Base-by-base conservation (phyloP, 2,329 filamentous ascomycete species). In the Pseudogymnoascus sp. region DNA sequence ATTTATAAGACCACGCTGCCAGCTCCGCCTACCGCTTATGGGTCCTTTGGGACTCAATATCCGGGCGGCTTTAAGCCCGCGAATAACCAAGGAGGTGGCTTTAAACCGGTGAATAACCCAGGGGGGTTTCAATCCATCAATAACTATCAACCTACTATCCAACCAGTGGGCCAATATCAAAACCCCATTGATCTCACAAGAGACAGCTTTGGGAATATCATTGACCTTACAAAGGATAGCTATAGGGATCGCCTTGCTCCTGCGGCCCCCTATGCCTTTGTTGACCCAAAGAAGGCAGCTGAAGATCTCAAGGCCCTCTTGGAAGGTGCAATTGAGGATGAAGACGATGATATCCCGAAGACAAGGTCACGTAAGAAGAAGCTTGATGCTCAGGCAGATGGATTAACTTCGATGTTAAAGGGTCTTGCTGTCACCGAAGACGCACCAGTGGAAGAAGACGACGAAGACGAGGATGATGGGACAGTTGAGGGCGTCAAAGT, bases 401-500 rank as follows among this genome's bases (percentile, higher is more conserved):
- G 67, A 4, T 64, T 72, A 16, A 59, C 73, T 63, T 65, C 72
- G 65, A 68, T 74, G 61, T 61, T 79, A 5, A 74, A 76, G 12
- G 75, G 73, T 4, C 71, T 74, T 0, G 72, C 77, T 10, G 76
- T 82, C 12, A 82, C 84, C 53, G 81, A 82, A 1, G 77, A 75
- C 0, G 74, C 77, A 56, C 73, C 76, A 66, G 69, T 59, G 68
- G 77, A 81, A 6, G 78, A 77, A 2, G 77, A 60, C 6, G 75
- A 83, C 6, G 78, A 82, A 24, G 78, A 82, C 5, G 78, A 82
- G 62, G 80, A 84, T 46, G 87, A 88, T 72, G 87, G 82, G 60
- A 84, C 78, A 65, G 80, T 97, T 0, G 88, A 92, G 62, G 95
- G 93, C 0, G 82, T 99, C 65, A 89, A 88, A 63, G 91, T 98